Evolutionary conservation across 2,329 filamentous ascomycete species (phyloP).

Genomic region (Emergomyces africanus): DNA sequence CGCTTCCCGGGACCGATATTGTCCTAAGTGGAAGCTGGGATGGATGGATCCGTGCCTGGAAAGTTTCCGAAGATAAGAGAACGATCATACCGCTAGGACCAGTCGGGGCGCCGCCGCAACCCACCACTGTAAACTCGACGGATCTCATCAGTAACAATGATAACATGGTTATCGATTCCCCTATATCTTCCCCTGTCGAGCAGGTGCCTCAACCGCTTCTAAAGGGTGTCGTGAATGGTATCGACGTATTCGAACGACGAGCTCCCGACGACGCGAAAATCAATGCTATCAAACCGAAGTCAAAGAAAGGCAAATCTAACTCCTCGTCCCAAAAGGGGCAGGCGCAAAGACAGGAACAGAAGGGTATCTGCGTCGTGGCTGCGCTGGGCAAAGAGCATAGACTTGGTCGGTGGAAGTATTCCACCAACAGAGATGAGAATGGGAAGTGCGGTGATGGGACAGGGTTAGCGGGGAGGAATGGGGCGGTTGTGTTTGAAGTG

Average conservation of each 20-base stretch:
- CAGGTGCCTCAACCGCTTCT: slow-evolving; percentile 29
- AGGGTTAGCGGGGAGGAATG: slow-evolving; percentile 51
- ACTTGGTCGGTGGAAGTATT: slow-evolving; percentile 64
- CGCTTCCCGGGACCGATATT: slow-evolving; percentile 80
- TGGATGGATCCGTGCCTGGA: slow-evolving; percentile 75
- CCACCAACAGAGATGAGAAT: slow-evolving; percentile 17
- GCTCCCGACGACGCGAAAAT: slow-evolving; percentile 15
- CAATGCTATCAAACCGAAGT: slow-evolving; percentile 13
- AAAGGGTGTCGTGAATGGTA: slow-evolving; percentile 74
- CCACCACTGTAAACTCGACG: background rate
- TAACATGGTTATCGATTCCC: slow-evolving; percentile 14
- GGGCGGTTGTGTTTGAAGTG: slow-evolving; percentile 79
- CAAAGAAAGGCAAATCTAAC: slow-evolving; percentile 13
- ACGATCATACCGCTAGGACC: slow-evolving; percentile 60
- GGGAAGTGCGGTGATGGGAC: slow-evolving; percentile 22
- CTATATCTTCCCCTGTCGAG: slow-evolving; percentile 13
- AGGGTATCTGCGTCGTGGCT: slow-evolving; percentile 69
- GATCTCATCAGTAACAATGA: slow-evolving; percentile 12
- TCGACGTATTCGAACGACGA: slow-evolving; percentile 66
- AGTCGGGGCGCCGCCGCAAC: slow-evolving; percentile 35
- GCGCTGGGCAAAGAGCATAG: slow-evolving; percentile 78
- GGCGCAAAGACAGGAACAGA: slow-evolving; percentile 13
- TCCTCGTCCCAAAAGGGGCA: slow-evolving; percentile 6
- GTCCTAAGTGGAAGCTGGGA: slow-evolving; percentile 93
- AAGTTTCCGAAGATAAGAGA: slow-evolving; percentile 68